Base-by-base conservation (phyloP, 306 rosid species). In the Adenanthera pavonina region DNA sequence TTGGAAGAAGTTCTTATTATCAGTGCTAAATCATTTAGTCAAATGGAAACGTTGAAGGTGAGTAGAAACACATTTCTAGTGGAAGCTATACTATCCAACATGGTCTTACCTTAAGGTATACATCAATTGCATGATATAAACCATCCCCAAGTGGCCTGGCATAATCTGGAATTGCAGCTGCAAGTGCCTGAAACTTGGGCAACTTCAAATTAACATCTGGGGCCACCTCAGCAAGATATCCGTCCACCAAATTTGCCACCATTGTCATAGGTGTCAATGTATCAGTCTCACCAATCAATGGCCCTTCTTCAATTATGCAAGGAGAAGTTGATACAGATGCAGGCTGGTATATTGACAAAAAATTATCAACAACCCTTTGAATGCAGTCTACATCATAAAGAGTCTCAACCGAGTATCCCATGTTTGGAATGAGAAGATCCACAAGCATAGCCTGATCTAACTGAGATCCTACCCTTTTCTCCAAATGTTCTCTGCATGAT, bases 151-250 rank as follows among this genome's bases (percentile, higher is more conserved):
- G 67, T 10, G 94, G 90, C 85, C 98, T 92, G 54, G 93, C 97
- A 88, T 85, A 92, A 71, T 92, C 92, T 25, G 98, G 97, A 81
- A 94, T 86, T 64, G 87, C 87, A 80, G 92, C 79, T 76, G 97
- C 98, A 77, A 94, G 92, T 3, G 97, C 87, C 72, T 87, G 95
- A 77, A 94, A 94, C 85, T 92, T 94, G 6, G 91, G 90, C 73
- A 88, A 70, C 88, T 94, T 94, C 78, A 94, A 82, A 81, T 94
- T 92, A 60, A 94, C 98, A 86, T 94, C 98, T 6, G 89, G 86
- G 66, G 97, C 98, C 30, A 90, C 97, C 87, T 92, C 97, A 68
- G 95, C 90, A 76, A 94, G 97, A 85, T 92, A 94, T 41, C 89
- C 87, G 43, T 94, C 98, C 15, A 94, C 82, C 81, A 94, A 90